These are phyloP conservation scores for Aristolochia californica DNA, from an alignment of 164 flowering plant species.

Conservation along the genomic window DNA sequence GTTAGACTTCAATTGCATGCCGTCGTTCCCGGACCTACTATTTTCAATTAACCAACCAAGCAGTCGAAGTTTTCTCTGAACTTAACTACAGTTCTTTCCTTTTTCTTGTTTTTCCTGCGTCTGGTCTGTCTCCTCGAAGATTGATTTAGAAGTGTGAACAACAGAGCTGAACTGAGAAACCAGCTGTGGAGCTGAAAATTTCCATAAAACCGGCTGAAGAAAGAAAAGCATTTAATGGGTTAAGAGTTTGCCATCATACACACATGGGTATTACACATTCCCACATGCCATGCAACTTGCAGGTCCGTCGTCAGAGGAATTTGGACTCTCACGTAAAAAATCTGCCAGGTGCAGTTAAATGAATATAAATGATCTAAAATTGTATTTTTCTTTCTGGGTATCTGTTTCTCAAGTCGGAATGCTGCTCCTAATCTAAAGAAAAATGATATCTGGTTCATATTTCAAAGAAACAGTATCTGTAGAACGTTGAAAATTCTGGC, in stretches of 20 bases:
- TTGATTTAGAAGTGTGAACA: background rate
- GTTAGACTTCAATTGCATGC: conserved; percentile 5
- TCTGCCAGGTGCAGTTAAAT: background rate
- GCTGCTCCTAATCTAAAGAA: background rate
- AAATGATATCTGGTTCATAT: background rate
- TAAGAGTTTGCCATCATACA: background rate
- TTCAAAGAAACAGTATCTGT: background rate
- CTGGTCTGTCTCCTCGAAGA: background rate
- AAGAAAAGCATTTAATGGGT: background rate
- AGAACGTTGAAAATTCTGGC: background rate
- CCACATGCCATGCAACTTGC: background rate
- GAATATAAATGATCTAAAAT: background rate
- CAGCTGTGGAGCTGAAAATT: conserved; percentile 1
- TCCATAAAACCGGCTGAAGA: background rate
- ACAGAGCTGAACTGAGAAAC: background rate
- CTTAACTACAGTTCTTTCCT: no score
- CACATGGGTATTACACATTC: background rate
- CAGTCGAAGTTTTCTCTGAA: background rate
- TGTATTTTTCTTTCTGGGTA: no score
- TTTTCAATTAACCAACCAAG: conserved; percentile 3
- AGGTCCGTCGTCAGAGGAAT: background rate
- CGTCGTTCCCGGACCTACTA: conserved; percentile 18
- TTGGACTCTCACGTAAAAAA: background rate
- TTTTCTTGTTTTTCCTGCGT: no score
- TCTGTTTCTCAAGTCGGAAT: no score